phyloP scores from a whole-genome alignment of 768 basidiomycete species.

The Pleurotus ostreatus region DNA sequence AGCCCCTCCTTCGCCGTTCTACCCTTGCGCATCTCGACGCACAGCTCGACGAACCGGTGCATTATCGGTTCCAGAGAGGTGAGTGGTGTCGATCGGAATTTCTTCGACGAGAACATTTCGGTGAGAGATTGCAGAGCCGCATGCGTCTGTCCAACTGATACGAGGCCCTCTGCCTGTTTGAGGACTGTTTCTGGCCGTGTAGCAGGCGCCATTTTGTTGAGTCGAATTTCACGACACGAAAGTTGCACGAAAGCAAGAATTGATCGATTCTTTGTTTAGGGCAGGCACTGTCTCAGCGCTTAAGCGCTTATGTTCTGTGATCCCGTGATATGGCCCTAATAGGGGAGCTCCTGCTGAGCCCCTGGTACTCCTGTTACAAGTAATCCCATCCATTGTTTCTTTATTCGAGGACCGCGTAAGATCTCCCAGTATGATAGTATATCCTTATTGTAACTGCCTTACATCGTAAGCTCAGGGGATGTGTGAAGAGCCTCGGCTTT shows the following conservation, averaged over 20 bases:
- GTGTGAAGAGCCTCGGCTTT: no score
- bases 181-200: conserved; percentile 87
- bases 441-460: no score
- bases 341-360: no score
- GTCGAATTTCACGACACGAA: conserved; percentile 7
- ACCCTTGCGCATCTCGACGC: conserved; percentile 92
- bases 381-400: no score
- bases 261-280: background rate
- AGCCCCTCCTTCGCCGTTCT: conserved; percentile 92
- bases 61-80: conserved; percentile 92
- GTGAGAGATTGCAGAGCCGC: conserved; percentile 88
- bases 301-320: no score
- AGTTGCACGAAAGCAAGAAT: background rate
- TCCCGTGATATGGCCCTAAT: no score
- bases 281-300: background rate
- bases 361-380: no score
- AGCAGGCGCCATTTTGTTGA: conserved; percentile 73
- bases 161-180: conserved; percentile 91
- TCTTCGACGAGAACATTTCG: conserved; percentile 91
- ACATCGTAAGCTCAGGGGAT: no score
- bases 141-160: conserved; percentile 87
- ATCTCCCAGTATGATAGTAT: no score
- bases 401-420: no score
- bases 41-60: conserved; percentile 92
- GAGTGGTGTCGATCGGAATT: conserved; percentile 88